Evolutionary conservation across 2,329 filamentous ascomycete genomes (phyloP).

Genomic region (Corinectria fuckeliana): DNA sequence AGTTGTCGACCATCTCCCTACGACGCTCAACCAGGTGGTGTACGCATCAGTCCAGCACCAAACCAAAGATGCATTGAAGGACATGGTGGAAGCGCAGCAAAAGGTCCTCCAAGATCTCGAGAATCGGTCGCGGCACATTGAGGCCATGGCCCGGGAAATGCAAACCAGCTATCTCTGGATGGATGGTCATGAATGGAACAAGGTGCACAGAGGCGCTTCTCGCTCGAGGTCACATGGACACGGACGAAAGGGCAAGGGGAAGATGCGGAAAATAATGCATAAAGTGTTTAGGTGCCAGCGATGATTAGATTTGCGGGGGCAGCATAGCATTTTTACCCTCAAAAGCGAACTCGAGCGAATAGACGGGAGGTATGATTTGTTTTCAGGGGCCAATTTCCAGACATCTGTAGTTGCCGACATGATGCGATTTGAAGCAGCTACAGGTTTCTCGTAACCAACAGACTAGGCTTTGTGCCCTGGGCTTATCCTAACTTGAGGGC

Average conservation of each 20-base stretch:
- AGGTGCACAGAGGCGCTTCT: not conserved
- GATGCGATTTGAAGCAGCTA: not conserved
- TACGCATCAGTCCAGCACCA: slow-evolving; percentile 34
- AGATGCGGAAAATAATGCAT: slow-evolving; percentile 10
- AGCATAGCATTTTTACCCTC: not conserved
- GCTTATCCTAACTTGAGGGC: not conserved
- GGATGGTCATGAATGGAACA: not conserved
- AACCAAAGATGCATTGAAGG: slow-evolving; percentile 24
- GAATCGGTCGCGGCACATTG: not conserved
- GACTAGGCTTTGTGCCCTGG: not conserved
- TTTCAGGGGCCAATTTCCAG: not conserved
- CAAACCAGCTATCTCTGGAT: not conserved
- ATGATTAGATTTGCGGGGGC: not conserved
- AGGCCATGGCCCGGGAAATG: slow-evolving; percentile 2
- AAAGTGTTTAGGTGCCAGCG: slow-evolving; percentile 14
- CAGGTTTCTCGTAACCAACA: not conserved
- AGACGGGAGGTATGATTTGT: not conserved
- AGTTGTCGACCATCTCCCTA: slow-evolving; percentile 34
- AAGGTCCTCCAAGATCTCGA: slow-evolving; percentile 26
- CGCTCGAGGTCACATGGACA: not conserved
- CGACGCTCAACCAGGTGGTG: slow-evolving; percentile 36
- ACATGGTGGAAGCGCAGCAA: slow-evolving; percentile 32
- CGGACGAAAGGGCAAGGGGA: not conserved
- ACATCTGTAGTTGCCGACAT: not conserved
- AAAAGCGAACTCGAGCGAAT: not conserved